Evolutionary conservation across 1,139 yeast species (phyloP), one percentile per base, ranked within the genome.

Genomic region (Kazachstania sp.): DNA sequence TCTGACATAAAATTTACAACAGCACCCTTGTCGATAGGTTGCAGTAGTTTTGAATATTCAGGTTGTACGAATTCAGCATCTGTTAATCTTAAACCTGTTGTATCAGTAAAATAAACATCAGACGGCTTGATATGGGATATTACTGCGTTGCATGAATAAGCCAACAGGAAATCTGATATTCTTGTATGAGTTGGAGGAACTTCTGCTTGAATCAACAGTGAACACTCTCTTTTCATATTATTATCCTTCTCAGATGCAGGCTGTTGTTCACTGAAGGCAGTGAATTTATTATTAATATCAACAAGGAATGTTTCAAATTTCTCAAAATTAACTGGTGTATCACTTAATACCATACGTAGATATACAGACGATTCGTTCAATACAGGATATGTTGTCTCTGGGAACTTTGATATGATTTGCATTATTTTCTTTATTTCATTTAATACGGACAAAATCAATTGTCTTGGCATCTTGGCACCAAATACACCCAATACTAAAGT

Each of bases 401-500:
- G 67, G 37, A 61, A 63, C 46, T 61, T 63, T 0, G 63, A 54
- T 4, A 64, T 54, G 18, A 63, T 47, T 16, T 61, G 63, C 5
- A 58, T 52, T 5, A 64, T 60, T 43, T 63, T 61, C 44, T 60
- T 63, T 2, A 64, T 56, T 44, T 64, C 67, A n/a, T 51, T 51
- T 15, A 64, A 48, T 6, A 63, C 60, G n/a, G 66, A 58, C 8
- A 61, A 45, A 23, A 64, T 53, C 28, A 64, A 43, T 9, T 62
- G 58, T 39, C 68, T 51, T 3, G 66, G 58, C 55, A 63, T 63
- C 45, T 63, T 60, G 4, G 66, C 60, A 9, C 66, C 63, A 46
- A 63, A 57, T 4, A 64, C 57, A 26, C 66, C 65, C 3, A 59
- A 48, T 0, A 62, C 66, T 9, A 64, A 40, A n/a, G 58, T 55